Evolutionary conservation across 208 protist species (phyloP).

Genomic region (Acanthamoeba healyi): DNA sequence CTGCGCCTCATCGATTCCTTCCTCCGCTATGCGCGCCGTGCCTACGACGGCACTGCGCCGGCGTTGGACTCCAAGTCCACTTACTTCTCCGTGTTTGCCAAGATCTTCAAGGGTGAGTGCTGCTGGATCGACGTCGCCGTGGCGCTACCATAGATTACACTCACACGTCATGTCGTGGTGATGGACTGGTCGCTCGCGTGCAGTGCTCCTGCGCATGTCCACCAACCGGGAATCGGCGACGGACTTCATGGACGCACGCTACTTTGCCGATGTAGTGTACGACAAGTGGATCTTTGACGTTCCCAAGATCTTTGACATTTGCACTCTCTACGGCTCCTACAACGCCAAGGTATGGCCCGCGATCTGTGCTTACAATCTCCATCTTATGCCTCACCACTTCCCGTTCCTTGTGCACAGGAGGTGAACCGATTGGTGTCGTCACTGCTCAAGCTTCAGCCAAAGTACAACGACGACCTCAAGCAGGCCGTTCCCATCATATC

Average conservation of each 20-base stretch:
- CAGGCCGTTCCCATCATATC: conserved; percentile 47
- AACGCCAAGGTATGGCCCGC: not conserved
- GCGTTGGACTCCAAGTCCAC: not conserved
- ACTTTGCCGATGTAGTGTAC: conserved; percentile 60
- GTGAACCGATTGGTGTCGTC: conserved; percentile 62
- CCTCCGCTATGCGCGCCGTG: conserved; percentile 49
- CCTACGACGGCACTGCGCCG: not conserved
- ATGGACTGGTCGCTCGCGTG: not conserved
- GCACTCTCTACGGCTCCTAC: conserved; percentile 59
- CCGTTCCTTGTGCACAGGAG: not conserved
- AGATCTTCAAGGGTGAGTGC: conserved; percentile 40
- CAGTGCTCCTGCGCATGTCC: conserved; percentile 73
- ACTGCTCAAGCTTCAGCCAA: conserved; percentile 35
- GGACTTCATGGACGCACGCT: conserved; percentile 51
- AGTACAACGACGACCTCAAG: conserved; percentile 25
- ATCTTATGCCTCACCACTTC: not conserved
- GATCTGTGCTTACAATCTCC: not conserved
- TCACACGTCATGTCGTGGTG: not conserved
- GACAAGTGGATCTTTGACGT: conserved; percentile 75
- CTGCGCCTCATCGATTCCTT: conserved; percentile 47
- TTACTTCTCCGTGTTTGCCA: conserved; percentile 51
- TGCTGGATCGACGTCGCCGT: not conserved
- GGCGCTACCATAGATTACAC: not conserved
- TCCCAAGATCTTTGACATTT: conserved; percentile 73
- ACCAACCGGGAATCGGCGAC: conserved; percentile 41